Evolutionary conservation across 805 yeast genomes (phyloP).

Genomic region (Grigorovia transvaalensis): DNA sequence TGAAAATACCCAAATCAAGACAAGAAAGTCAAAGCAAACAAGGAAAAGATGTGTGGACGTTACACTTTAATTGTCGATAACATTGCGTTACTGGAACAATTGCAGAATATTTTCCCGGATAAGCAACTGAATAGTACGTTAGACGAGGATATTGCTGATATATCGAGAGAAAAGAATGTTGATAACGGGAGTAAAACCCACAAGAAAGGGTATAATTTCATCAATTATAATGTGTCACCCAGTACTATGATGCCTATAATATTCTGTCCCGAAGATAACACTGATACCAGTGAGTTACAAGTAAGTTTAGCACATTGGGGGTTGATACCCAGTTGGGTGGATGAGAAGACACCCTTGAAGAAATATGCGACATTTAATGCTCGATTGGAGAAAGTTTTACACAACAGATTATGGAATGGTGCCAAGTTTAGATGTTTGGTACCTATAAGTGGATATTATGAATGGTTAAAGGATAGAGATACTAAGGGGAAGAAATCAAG

Average conservation of each 20-base stretch:
- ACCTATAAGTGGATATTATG: conserved; percentile 77
- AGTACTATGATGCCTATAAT: conserved; percentile 39
- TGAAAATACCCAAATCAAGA: not conserved
- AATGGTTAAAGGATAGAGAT: conserved; percentile 44
- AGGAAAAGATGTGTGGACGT: conserved; percentile 50
- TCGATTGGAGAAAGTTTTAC: conserved; percentile 34
- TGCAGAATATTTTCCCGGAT: not conserved
- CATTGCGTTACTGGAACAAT: conserved; percentile 11
- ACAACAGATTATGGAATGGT: conserved; percentile 48
- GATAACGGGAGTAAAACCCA: not conserved
- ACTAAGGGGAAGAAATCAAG: not conserved
- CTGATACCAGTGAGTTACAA: not conserved
- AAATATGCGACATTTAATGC: conserved; percentile 59
- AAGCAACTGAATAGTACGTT: not conserved
- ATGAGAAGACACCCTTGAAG: conserved; percentile 26
- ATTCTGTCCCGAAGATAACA: conserved; percentile 3
- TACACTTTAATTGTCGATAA: conserved; percentile 35
- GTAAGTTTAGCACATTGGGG: conserved; percentile 60
- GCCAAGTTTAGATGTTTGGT: conserved; percentile 60
- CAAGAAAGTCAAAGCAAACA: no score
- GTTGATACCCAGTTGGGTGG: conserved; percentile 58
- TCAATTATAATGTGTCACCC: conserved; percentile 51
- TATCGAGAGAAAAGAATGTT: not conserved
- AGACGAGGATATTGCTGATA: no score
- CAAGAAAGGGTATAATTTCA: not conserved